These are phyloP conservation scores for Brassica nigra DNA, from an alignment of 345 rosid genomes.

Conservation along the genomic window DNA sequence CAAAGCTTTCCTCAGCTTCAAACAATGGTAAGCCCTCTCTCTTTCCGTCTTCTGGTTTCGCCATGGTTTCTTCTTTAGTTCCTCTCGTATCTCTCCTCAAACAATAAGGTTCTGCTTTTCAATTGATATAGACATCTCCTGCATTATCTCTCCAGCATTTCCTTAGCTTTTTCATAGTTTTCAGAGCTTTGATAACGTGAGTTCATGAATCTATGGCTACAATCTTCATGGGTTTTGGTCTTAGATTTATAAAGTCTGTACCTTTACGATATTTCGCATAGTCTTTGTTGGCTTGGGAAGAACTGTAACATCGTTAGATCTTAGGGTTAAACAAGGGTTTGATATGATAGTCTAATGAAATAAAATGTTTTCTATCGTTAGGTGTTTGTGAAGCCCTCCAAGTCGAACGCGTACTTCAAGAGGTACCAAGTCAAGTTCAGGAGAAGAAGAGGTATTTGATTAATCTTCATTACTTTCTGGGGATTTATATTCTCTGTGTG, in stretches of 20 bases:
- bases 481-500: background rate
- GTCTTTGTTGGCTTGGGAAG: background rate
- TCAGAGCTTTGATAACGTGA: background rate
- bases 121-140: background rate
- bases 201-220: background rate
- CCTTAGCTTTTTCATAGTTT: background rate
- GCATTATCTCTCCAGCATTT: background rate
- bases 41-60: background rate
- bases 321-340: background rate
- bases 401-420: constrained; percentile 64
- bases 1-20: constrained; percentile 17
- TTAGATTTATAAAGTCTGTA: background rate
- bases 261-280: background rate
- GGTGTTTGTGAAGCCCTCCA: constrained; percentile 58
- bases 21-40: constrained; percentile 36
- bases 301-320: background rate
- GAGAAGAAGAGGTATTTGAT: constrained; percentile 64
- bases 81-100: background rate
- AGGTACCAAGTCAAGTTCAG: constrained; percentile 69
- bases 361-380: constrained; percentile 10
- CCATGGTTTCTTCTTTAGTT: background rate
- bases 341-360: background rate
- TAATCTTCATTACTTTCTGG: background rate
- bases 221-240: constrained; percentile 20
- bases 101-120: background rate